Conservation (phyloP, 2,329 filamentous ascomycete genomes). For the Diaporthe amygdali region DNA sequence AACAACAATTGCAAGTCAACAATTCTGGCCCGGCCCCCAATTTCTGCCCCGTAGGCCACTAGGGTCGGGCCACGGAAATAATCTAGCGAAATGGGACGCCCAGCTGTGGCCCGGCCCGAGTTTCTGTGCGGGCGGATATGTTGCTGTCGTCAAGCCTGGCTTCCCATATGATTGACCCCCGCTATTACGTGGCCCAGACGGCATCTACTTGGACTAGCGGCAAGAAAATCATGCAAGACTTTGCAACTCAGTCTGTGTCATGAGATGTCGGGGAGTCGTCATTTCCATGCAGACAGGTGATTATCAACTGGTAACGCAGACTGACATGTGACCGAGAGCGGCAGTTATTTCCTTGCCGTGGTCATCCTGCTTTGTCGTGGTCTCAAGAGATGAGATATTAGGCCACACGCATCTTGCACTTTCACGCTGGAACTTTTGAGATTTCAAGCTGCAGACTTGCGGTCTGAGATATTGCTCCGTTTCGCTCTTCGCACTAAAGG, state of each 20-base stretch:
- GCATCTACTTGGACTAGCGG: too few species aligned
- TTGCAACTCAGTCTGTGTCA: neutral
- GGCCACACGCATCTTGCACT: neutral
- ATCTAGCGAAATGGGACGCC: neutral
- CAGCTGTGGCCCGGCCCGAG: neutral
- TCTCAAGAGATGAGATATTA: neutral
- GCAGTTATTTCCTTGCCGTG: neutral
- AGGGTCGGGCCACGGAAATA: neutral
- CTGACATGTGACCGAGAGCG: too few species aligned
- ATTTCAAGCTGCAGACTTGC: neutral
- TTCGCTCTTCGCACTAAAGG: conserved; percentile 11
- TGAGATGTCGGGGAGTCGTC: too few species aligned
- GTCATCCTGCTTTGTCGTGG: neutral
- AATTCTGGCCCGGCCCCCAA: neutral
- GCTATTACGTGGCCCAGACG: neutral
- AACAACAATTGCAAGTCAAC: neutral
- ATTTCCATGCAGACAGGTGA: neutral
- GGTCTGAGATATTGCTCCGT: neutral
- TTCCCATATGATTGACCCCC: neutral
- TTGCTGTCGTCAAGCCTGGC: neutral
- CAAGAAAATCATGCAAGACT: neutral
- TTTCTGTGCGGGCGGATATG: neutral
- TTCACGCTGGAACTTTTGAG: neutral
- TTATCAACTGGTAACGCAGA: neutral
- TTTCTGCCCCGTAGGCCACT: neutral